These are phyloP conservation scores for Trichophyton equinum DNA, from an alignment of 2,329 filamentous ascomycete genomes.

Conservation along the genomic window DNA sequence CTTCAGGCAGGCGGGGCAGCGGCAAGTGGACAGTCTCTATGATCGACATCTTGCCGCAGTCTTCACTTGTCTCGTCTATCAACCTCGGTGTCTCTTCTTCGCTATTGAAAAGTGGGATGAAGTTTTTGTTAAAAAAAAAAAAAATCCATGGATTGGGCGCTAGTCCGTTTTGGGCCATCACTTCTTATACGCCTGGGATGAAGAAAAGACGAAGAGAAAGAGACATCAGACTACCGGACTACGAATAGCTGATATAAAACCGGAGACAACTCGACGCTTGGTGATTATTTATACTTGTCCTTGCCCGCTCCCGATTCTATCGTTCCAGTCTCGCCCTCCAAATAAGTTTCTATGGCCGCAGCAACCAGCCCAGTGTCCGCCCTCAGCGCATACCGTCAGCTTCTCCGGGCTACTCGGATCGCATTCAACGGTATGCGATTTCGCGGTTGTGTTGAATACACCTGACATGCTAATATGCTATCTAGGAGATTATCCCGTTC, in stretches of 20 bases:
- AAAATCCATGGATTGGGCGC: background rate
- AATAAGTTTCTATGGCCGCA: background rate
- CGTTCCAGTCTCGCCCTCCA: too few species aligned
- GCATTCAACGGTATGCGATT: constrained; percentile 61
- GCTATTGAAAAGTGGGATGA: background rate
- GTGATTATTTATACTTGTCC: background rate
- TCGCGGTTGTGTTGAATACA: background rate
- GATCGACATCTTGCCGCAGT: constrained; percentile 31
- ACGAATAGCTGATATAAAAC: background rate
- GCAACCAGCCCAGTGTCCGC: constrained; percentile 21
- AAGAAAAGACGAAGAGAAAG: background rate
- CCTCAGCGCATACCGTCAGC: constrained; percentile 21
- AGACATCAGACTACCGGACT: background rate
- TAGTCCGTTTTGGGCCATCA: background rate
- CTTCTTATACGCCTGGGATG: too few species aligned
- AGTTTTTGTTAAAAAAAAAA: background rate
- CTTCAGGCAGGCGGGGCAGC: constrained; percentile 63
- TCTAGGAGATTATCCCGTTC: constrained; percentile 55
- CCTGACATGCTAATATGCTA: too few species aligned
- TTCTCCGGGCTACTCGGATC: constrained; percentile 19
- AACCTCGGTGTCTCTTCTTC: background rate
- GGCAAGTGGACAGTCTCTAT: constrained; percentile 32
- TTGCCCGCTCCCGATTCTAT: too few species aligned
- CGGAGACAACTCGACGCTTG: background rate
- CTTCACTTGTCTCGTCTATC: background rate